Base-by-base conservation (phyloP, 441 rosid species). In the Jatropha podagrica region DNA sequence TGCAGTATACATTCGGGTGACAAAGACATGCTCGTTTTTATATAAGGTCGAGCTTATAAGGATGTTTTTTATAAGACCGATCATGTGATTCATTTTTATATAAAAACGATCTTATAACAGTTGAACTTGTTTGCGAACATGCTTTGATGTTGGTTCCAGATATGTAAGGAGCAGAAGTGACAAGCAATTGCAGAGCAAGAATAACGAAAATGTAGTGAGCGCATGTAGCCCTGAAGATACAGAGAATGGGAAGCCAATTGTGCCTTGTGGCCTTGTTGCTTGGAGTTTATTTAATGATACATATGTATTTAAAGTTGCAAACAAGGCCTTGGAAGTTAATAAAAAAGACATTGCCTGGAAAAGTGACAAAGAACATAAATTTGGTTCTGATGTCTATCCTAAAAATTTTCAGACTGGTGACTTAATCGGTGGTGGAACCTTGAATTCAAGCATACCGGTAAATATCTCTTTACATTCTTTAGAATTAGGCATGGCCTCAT, bases 251-350 rank as follows among this genome's bases (percentile, higher is more conserved):
- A 38, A 18, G 48, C 70, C 82, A 54, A 91, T 93, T 74, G 94
- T 90, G 15, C 98, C 98, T 32, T 91, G 97, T 81, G 97, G 97
- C 71, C 95, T 93, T 65, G 88, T 93, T 58, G 98, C 98, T 15
- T 91, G 98, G 97, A 93, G 98, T 83, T 85, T 93, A 81, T 93
- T 93, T 83, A 93, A 93, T 2, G 98, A 93, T 81, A 88, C 97
- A 14, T 93, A 88, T 74, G 38, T 0, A 4, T 90, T 91, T 68
- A 77, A 87, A 38, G 80, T 80, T 9, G 72, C 79, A 83, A 81
- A 74, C 71, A 37, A 81, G 66, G 78, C 68, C 44, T 74, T 91
- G 72, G n/a, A 56, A 1, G 90, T 93, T 81, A 90, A 88, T 75
- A 91, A 85, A 84, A 83, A 67, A 48, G 85, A 69, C 37, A 91